Base-by-base conservation (phyloP, 2,329 filamentous ascomycete species). In the Neofusicoccum cordaticola region DNA sequence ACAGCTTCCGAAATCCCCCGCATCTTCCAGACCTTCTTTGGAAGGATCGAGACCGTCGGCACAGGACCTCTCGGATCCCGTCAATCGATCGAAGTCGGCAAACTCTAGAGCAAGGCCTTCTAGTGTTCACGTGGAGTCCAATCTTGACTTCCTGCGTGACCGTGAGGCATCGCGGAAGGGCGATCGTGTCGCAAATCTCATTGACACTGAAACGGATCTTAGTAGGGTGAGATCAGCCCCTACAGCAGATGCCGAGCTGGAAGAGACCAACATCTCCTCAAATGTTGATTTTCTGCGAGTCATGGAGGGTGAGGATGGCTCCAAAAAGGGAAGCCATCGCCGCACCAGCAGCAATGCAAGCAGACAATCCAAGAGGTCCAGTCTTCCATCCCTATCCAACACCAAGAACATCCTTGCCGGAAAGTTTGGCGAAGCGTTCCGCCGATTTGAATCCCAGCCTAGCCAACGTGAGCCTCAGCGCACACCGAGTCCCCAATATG, bases 381-480 rank as follows among this genome's bases (percentile, higher is more conserved):
- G 91, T 75, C 78, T 96, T 67, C 84, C 90, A 63, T 88, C 89
- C 0, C 78, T 92, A 17, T 87, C 90, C 6, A 88, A 87, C 44
- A 90, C 90, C 31, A 96, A 95, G 77, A 91, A 87, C 65, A 87
- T 96, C 42, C 82, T 97, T n/a, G 89, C 88, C 4, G 91, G 93
- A 27, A 92, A 90, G 70, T 97, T 98, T 75, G 92, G 93, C 0
- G 93, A 97, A 71, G 93, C 94, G 2, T 97, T 98, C 79, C 92
- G 94, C 72, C 86, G 90, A 5, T 98, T 98, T 70, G 95, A 99
- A 75, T 48, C n/a, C 45, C 47, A 56, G n/a, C 41, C 45, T n/a
- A 45, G 15, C 17, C 27, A 85, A 82, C 13, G 71, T 68, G 63
- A 70, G 66, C 17, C 65, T 67, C 66, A 67, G 37, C 72, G 75